Conservation (phyloP, 2,329 filamentous ascomycete species). For the Lasiodiplodia theobromae region DNA sequence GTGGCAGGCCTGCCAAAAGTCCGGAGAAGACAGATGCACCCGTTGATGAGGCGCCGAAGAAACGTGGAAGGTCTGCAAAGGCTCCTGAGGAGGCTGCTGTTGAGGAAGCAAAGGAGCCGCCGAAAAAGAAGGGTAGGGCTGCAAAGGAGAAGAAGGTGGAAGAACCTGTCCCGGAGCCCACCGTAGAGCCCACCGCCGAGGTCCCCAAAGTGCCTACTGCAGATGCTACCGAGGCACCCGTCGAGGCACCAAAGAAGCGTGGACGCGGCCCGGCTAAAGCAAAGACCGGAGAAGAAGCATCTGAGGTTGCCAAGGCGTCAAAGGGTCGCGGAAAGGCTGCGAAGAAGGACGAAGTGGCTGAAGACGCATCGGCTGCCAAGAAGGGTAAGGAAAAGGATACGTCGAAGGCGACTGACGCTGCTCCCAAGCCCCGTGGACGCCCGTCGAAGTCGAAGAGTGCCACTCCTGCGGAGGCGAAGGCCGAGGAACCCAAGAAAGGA, state of each 20-base stretch:
- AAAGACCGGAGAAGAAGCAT: constrained; percentile 21
- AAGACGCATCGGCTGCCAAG: background rate
- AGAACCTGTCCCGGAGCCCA: background rate
- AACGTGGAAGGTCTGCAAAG: constrained; percentile 27
- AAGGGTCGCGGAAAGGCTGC: constrained; percentile 30
- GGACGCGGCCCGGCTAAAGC: constrained; percentile 24
- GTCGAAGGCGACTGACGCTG: background rate
- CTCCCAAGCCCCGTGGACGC: constrained; percentile 12
- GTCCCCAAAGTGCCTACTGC: constrained; percentile 21
- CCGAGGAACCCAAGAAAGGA: constrained; percentile 5
- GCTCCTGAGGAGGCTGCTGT: constrained; percentile 1
- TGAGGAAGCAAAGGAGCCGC: constrained; percentile 13
- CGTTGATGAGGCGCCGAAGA: constrained; percentile 9
- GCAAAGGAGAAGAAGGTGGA: constrained; percentile 24
- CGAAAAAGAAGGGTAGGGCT: constrained; percentile 31
- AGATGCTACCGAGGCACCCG: background rate
- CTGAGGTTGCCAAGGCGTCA: constrained; percentile 31
- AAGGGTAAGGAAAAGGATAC: background rate
- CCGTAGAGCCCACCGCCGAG: constrained; percentile 37
- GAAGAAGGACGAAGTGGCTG: background rate
- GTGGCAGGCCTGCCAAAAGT: constrained; percentile 24
- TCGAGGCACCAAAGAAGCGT: constrained; percentile 29
- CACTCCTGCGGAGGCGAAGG: background rate
- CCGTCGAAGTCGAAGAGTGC: constrained; percentile 4
- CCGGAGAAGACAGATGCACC: background rate